Evolutionary conservation across 805 yeast species (phyloP), one percentile per base, ranked within the genome.

Genomic region (Wilhelminamyces savonicus): DNA sequence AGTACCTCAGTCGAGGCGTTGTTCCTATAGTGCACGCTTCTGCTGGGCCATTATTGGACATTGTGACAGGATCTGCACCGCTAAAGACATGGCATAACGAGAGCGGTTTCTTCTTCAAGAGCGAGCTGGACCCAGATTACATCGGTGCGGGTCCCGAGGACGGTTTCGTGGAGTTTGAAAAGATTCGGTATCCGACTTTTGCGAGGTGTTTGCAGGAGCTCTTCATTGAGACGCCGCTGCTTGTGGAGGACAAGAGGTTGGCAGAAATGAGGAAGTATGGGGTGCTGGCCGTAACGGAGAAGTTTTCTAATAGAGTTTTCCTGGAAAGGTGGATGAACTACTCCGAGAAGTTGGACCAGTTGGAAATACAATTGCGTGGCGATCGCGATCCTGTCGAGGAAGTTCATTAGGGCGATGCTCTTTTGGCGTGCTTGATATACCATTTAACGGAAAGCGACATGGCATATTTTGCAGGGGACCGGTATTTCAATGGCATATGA

Each of bases 41-140:
- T 30, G 98, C 96, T 0, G 99, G 99, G 1, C 99, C 99, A 7
- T 66, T 74, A 24, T 61, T 78, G 32, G 99, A 92, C 54, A 92
- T 92, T 36, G 92, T 84, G n/a, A 41, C 50, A 13, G 31, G 40
- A 16, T 27, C 13, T 4, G 29, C 26, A 3, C 27, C 25, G 15
- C 29, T 46, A 5, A 21, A 28, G 10, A 17, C 32, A 21, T 48
- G 62, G 50, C 50, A 57, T 15, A 63, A 68, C 10, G 72, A 73
- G 34, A 69, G 85, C 0, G 97, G 97, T 0, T 81, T 82, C 46
- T 82, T 87, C 53, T 92, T 90, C 62, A 75, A 70, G 37, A 75
- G 80, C 40, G 54, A 56, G 9, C 52, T 54, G 5, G 97, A 88
- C 49, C 94, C 95, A 1, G 96, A 84, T 52, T 79, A 49, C 43